Conservation (phyloP, 1,284 basidiomycete species). For the Apiotrichum mycotoxinovorans region DNA sequence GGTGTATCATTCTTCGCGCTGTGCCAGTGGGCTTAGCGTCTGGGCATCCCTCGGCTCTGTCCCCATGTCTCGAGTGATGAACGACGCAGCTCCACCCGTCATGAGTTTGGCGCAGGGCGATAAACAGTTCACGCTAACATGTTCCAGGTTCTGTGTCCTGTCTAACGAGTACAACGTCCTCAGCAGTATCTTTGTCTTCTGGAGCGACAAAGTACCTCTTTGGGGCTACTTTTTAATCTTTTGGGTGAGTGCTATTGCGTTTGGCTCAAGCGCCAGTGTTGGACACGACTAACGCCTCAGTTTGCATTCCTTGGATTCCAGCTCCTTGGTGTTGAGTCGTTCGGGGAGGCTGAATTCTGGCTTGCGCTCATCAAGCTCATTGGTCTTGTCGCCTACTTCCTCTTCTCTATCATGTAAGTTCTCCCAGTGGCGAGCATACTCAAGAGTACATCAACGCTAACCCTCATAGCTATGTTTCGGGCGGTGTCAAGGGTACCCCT, state of each 20-base stretch:
- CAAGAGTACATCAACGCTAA: too few relatives aligned
- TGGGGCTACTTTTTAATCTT: conserved; percentile 27
- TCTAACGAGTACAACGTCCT: conserved; percentile 34
- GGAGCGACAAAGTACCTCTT: conserved; percentile 21
- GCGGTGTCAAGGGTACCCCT: conserved; percentile 48
- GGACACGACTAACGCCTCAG: neutral
- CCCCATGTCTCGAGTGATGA: too few relatives aligned
- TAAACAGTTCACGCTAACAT: neutral
- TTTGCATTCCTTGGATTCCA: conserved; percentile 32
- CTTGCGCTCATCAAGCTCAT: conserved; percentile 25
- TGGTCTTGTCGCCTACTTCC: conserved; percentile 46
- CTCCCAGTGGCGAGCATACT: conserved; percentile 19
- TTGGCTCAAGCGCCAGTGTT: too few relatives aligned
- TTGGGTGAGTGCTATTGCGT: conserved; percentile 13
- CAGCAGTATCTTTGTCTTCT: conserved; percentile 18
- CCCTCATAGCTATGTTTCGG: conserved; percentile 51
- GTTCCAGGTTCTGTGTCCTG: conserved; percentile 13
- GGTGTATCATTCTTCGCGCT: too few relatives aligned
- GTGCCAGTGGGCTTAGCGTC: too few relatives aligned
- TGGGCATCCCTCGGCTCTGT: too few relatives aligned
- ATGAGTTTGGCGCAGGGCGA: too few relatives aligned
- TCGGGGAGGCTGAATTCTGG: conserved; percentile 28
- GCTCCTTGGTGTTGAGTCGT: conserved; percentile 28
- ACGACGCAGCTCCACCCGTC: too few relatives aligned
- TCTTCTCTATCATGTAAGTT: conserved; percentile 64